Evolutionary conservation across 345 rosid genomes (phyloP), one percentile per base, ranked within the genome.

Genomic region (Pugionium dolabratum): DNA sequence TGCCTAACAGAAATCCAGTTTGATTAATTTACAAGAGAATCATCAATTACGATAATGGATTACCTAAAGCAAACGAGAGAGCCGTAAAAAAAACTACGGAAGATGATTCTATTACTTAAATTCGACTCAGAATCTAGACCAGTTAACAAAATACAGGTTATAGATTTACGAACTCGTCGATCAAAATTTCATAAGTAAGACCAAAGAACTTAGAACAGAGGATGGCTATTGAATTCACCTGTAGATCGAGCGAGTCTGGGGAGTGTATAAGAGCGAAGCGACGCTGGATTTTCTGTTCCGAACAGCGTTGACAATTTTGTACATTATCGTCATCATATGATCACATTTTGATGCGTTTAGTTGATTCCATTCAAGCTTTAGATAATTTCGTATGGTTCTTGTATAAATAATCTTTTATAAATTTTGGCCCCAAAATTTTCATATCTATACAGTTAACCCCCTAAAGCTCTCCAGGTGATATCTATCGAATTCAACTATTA

Each of bases 211-310:
- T n/a, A n/a, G 7, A 64, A 43, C 29, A 49, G 29, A 59, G 37
- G 25, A 45, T 4, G 33, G 2, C 0, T 59, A 31, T 27, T 7
- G 28, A 35, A 7, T 46, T 73, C 7, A 74, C 77, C 77, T 54
- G 69, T 58, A 61, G 59, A 74, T 8, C 25, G 69, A 61, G 1
- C 64, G 73, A 59, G 29, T 0, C 2, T 54, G 68, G 34, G 34
- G 59, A 54, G 59, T 46, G 73, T 27, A 11, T 18, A 54, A 9
- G 47, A 61, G 52, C 4, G 69, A 46, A 31, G 53, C 53, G 18
- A 47, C 25, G 5, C 3, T 66, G 5, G 68, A n/a, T 4, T 6
- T 18, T 37, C 43, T 66, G 28, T 42, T 59, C 60, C 67, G 68
- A 25, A 66, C 51, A 42, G 54, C 40, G 9, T 37, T 59, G 4